Evolutionary conservation across 148 eudicot genomes (phyloP).

Genomic region (Vaccinium corymbosum): DNA sequence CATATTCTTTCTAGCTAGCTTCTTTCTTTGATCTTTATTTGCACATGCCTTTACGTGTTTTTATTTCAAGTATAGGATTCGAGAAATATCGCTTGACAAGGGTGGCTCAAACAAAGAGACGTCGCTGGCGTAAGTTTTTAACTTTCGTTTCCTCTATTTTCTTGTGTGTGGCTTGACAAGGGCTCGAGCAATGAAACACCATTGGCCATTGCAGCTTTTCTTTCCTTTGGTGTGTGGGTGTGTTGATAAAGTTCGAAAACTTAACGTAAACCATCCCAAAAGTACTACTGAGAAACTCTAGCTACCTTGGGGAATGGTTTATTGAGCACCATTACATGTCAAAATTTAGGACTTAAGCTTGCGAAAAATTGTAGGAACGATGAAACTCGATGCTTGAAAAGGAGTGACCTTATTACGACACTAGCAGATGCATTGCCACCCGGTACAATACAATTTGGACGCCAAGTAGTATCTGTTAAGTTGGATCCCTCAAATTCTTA

Average conservation of each 20-base stretch:
- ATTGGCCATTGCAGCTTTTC: neutral
- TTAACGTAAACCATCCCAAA: neutral
- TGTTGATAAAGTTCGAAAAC: too few relatives aligned
- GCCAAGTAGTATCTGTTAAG: constrained; percentile 35
- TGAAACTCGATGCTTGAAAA: constrained; percentile 44
- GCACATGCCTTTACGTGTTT: neutral
- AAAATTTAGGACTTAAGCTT: too few relatives aligned
- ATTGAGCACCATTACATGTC: neutral
- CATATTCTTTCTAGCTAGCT: neutral
- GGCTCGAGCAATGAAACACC: neutral
- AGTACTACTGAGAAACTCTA: neutral
- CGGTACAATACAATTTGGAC: constrained; percentile 37
- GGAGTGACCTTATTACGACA: constrained; percentile 37
- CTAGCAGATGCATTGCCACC: constrained; percentile 44
- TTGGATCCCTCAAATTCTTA: constrained; percentile 23
- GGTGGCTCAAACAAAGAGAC: neutral
- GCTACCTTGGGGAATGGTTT: neutral
- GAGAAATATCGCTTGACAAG: neutral
- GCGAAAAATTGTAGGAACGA: constrained; percentile 8
- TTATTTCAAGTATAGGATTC: neutral
- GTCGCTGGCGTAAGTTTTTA: neutral
- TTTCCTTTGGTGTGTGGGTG: neutral
- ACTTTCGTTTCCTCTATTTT: neutral
- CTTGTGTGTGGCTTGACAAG: constrained; percentile 10
- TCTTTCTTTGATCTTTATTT: neutral